These are phyloP conservation scores for Wolfiporia cocos DNA, from an alignment of 1,284 basidiomycete species.

Conservation along the genomic window DNA sequence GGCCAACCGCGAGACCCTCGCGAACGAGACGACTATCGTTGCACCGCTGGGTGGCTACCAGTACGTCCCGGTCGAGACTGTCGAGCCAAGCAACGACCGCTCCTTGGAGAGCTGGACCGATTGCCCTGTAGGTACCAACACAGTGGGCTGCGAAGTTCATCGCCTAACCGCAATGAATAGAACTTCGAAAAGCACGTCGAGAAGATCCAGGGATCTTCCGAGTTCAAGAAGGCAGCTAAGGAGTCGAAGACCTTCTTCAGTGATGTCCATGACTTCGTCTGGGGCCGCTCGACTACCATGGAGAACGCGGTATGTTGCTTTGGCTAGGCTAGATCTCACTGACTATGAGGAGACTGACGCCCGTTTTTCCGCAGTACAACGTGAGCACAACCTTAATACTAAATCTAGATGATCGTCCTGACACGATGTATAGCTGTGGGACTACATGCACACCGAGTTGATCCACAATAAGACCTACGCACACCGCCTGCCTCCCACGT, in stretches of 20 bases:
- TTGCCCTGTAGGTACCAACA: conserved; percentile 59
- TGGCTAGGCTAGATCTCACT: too few relatives aligned
- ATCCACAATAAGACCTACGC: conserved; percentile 77
- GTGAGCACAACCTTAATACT: conserved; percentile 34
- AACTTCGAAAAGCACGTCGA: conserved; percentile 59
- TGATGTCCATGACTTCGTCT: conserved; percentile 59
- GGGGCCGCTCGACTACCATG: conserved; percentile 58
- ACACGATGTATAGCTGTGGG: conserved; percentile 50
- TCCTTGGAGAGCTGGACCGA: conserved; percentile 83
- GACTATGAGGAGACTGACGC: too few relatives aligned
- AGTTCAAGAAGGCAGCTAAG: conserved; percentile 57
- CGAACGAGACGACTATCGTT: conserved; percentile 68
- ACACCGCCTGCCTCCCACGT: conserved; percentile 62
- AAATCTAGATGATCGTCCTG: too few relatives aligned
- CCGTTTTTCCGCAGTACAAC: conserved; percentile 46
- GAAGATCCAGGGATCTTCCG: conserved; percentile 48
- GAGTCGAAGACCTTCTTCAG: conserved; percentile 61
- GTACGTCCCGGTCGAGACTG: conserved; percentile 79
- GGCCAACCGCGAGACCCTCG: conserved; percentile 64
- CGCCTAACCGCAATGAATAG: conserved; percentile 28
- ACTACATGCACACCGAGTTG: conserved; percentile 71
- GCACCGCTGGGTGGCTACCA: conserved; percentile 84
- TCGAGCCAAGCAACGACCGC: conserved; percentile 77
- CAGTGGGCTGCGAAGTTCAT: background rate
- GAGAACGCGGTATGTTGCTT: conserved; percentile 66